Conservation (phyloP, 345 rosid genomes). For the Bretschneidera sinensis region DNA sequence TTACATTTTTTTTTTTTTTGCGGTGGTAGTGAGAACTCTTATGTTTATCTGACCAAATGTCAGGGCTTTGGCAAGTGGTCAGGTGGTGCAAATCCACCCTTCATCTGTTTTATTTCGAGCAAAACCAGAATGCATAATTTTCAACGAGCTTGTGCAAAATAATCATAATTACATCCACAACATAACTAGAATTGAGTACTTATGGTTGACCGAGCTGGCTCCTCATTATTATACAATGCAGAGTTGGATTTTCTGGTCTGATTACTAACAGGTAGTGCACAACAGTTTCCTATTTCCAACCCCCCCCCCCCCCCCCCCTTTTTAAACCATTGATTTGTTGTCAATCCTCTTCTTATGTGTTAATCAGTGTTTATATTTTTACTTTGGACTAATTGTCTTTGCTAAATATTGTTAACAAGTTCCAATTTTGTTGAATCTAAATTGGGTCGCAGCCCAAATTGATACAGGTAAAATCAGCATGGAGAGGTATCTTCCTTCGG, state of each 20-base stretch:
- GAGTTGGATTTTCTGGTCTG: slow-evolving; percentile 21
- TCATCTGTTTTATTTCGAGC: slow-evolving; percentile 65
- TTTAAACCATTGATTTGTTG: background rate
- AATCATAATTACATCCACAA: slow-evolving; percentile 74
- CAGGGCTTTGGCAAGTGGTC: slow-evolving; percentile 91
- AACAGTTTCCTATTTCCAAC: background rate
- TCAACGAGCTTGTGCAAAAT: slow-evolving; percentile 81
- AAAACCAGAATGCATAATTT: slow-evolving; percentile 74
- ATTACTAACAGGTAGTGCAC: slow-evolving; percentile 15
- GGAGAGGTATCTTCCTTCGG: too few relatives aligned
- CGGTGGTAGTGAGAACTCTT: slow-evolving; percentile 1
- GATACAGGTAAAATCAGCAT: too few relatives aligned
- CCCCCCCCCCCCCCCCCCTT: too few relatives aligned
- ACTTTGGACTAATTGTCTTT: too few relatives aligned
- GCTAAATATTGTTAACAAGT: too few relatives aligned
- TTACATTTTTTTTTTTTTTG: slow-evolving; percentile 3
- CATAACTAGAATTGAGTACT: slow-evolving; percentile 63
- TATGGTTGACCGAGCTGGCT: slow-evolving; percentile 86
- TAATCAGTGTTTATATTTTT: too few relatives aligned
- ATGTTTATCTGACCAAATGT: slow-evolving; percentile 20
- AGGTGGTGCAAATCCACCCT: slow-evolving; percentile 84
- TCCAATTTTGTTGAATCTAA: too few relatives aligned
- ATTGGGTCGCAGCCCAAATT: too few relatives aligned
- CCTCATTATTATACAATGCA: slow-evolving; percentile 66
- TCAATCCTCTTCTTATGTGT: background rate